Conservation (phyloP, 139 green algal genomes). For the Deuterostichococcus epilithicus region DNA sequence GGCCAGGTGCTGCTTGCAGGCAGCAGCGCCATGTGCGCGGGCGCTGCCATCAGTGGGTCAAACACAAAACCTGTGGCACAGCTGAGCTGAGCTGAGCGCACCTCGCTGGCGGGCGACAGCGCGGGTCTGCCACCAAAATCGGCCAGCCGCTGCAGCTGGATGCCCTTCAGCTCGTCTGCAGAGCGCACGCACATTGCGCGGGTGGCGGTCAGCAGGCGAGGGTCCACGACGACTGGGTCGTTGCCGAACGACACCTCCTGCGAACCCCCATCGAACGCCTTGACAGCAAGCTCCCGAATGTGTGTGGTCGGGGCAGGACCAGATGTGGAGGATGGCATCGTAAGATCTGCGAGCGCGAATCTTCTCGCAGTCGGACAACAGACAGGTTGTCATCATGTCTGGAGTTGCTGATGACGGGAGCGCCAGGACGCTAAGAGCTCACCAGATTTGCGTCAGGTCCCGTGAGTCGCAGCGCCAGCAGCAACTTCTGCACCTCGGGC, state of each 20-base stretch:
- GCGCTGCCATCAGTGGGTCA: no score
- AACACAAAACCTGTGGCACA: background rate
- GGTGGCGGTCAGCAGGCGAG: conserved; percentile 48
- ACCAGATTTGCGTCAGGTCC: background rate
- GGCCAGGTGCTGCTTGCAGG: no score
- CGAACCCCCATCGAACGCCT: no score
- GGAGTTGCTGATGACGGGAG: no score
- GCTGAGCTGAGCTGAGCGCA: background rate
- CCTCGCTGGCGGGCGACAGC: conserved; percentile 31
- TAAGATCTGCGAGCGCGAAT: no score
- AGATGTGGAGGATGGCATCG: no score
- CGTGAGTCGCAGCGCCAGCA: background rate
- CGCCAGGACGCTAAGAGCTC: no score
- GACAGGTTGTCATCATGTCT: no score
- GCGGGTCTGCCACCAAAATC: conserved; percentile 22
- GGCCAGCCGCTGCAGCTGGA: conserved; percentile 5
- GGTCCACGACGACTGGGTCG: conserved; percentile 26
- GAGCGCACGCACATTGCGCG: conserved; percentile 41
- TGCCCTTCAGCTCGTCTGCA: conserved; percentile 35
- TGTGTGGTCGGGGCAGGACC: no score
- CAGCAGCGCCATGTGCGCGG: no score
- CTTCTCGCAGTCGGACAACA: no score
- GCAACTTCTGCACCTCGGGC: conserved; percentile 3
- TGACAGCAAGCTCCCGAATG: no score
- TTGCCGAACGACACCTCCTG: conserved; percentile 6